Evolutionary conservation across 345 rosid species (phyloP).

Genomic region (Gossypium longicalyx): DNA sequence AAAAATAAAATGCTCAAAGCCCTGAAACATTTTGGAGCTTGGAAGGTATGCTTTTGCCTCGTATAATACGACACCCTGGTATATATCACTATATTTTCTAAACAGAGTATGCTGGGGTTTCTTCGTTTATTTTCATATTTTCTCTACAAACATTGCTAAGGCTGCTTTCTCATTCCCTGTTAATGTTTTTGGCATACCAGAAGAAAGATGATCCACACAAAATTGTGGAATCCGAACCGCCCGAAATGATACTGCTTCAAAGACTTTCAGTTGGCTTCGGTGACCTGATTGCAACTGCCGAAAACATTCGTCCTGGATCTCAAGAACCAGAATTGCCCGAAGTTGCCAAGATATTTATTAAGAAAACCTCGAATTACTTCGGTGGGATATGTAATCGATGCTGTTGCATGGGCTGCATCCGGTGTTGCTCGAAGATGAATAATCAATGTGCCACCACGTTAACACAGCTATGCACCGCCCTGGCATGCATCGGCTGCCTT

Average conservation of each 20-base stretch:
- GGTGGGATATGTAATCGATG: conserved; percentile 42
- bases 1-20: not conserved
- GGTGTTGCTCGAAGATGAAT: conserved; percentile 63
- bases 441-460: conserved; percentile 53
- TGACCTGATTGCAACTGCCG: conserved; percentile 52
- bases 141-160: not conserved
- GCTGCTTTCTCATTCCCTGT: not conserved
- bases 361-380: conserved; percentile 79
- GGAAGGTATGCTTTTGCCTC: not conserved
- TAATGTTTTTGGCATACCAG: conserved; percentile 20
- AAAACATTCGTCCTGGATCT: conserved; percentile 54
- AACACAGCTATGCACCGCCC: conserved; percentile 60
- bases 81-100: too few species aligned
- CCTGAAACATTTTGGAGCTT: not conserved
- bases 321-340: conserved; percentile 57
- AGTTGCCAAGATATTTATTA: conserved; percentile 67
- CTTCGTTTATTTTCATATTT: not conserved
- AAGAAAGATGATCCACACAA: conserved; percentile 34
- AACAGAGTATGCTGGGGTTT: not conserved
- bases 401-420: conserved; percentile 84
- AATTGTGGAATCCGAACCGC: conserved; percentile 29
- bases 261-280: conserved; percentile 65
- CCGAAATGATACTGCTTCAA: conserved; percentile 32
- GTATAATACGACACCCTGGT: too few species aligned
- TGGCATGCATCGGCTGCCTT: conserved; percentile 73